Evolutionary conservation across 495 filamentous ascomycete species (phyloP).

Genomic region (Cetradonia linearis): DNA sequence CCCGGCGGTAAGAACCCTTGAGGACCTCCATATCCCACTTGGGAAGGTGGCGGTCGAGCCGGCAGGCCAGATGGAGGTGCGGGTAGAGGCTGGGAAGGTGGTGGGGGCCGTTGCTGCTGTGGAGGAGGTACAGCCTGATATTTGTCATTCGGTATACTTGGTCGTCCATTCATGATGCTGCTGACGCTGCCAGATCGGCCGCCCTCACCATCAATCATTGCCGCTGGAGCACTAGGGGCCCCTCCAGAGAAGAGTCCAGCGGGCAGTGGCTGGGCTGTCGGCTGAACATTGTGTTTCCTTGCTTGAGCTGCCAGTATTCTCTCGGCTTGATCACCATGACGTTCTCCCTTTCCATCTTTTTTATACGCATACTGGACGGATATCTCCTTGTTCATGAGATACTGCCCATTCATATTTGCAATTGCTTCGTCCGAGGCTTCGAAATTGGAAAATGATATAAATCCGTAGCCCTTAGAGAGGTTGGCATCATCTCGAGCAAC

Average conservation of each 20-base stretch:
- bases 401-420: constrained; percentile 89
- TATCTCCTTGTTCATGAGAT: constrained; percentile 91
- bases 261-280: constrained; percentile 49
- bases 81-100: constrained; percentile 39
- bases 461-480: constrained; percentile 92
- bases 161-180: constrained; percentile 31
- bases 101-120: constrained; percentile 35
- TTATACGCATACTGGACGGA: constrained; percentile 98
- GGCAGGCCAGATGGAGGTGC: constrained; percentile 69
- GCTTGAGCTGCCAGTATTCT: constrained; percentile 86
- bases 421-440: constrained; percentile 91
- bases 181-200: constrained; percentile 35
- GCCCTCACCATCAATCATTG: constrained; percentile 48
- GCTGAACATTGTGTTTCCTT: constrained; percentile 83
- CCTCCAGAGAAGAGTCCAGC: constrained; percentile 38
- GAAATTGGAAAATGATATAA: constrained; percentile 88
- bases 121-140: constrained; percentile 34
- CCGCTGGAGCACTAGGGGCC: constrained; percentile 36
- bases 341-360: constrained; percentile 95
- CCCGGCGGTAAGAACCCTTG: constrained; percentile 54
- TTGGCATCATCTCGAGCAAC: constrained; percentile 86
- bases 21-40: constrained; percentile 67
- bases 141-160: constrained; percentile 30
- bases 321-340: constrained; percentile 91
- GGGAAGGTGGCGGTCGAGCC: constrained; percentile 67